Evolutionary conservation across 345 rosid species (phyloP), one percentile per base, ranked within the genome.

Genomic region (Acer saccharum): DNA sequence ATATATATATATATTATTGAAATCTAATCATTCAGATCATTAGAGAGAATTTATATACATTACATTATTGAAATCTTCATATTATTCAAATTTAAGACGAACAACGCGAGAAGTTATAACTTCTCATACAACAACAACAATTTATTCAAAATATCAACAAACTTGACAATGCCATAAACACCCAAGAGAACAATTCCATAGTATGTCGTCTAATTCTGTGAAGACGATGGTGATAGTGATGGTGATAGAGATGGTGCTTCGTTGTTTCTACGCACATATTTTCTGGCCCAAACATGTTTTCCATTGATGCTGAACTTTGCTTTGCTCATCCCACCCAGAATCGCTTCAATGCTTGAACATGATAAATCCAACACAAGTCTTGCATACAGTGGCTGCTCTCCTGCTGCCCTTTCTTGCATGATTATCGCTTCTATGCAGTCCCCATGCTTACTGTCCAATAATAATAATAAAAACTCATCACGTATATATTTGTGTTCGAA

Each of bases 241-340:
- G 77, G 55, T 8, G 76, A 16, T 0, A 18, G 70, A 4, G 64
- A 27, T 1, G 82, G 77, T 1, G 75, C 27, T 58, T 25, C 41
- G 14, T 41, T 29, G 48, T 3, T 21, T 46, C 48, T 73, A 5
- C 77, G 69, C 39, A 73, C 60, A 44, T 43, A 73, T 63, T 73
- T 73, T 63, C 77, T 76, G 12, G 89, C 93, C 93, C 91, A 86
- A 46, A 85, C 92, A 78, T 94, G 97, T 81, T 92, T 94, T 2
- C 97, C 93, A 55, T 90, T 87, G 41, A 94, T 91, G 78, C 84
- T 78, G 83, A 83, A 92, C 72, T 90, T 94, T 10, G 79, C 89
- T 73, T 83, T 92, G 64, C 16, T 39, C 67, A 35, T 80, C 23
- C 83, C 83, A 1, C 54, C 76, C 4, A 90, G 85, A 8, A 94